Evolutionary conservation across 129 eudicot genomes (phyloP).

Genomic region (Arctium lappa): DNA sequence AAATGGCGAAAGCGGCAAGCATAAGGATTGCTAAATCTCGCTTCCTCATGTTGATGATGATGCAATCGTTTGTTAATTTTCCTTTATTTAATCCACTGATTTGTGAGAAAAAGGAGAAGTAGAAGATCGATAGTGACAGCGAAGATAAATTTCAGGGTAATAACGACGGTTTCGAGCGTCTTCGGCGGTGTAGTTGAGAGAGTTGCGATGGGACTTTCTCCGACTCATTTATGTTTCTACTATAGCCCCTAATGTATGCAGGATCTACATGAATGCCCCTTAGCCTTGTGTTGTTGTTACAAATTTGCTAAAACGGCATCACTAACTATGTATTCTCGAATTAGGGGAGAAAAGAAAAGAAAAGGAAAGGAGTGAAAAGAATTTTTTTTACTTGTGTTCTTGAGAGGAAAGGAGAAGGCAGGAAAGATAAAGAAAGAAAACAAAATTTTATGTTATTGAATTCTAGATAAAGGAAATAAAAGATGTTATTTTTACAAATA

Average conservation of each 20-base stretch:
- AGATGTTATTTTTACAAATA: no score
- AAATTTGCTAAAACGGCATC: background rate
- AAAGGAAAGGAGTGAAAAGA: no score
- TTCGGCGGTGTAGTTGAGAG: conserved; percentile 14
- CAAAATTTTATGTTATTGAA: no score
- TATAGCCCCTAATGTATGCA: background rate
- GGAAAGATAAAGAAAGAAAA: no score
- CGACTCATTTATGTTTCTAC: background rate
- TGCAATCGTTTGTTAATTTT: background rate
- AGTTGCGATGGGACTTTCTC: conserved; percentile 8
- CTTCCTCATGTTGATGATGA: conserved; percentile 66
- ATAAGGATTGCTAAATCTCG: conserved; percentile 93
- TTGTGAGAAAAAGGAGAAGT: background rate
- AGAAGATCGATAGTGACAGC: conserved; percentile 1
- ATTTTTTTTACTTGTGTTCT: no score
- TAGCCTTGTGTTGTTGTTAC: background rate
- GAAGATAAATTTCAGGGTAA: background rate
- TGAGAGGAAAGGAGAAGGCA: no score
- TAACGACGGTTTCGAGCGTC: conserved; percentile 22
- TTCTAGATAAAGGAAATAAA: no score
- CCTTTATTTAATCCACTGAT: conserved; percentile 10
- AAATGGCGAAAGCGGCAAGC: conserved; percentile 95
- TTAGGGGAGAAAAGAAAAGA: no score
- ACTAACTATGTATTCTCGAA: no score
- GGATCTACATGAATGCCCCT: conserved; percentile 7